These are phyloP conservation scores for Dissoconium aciculare DNA, from an alignment of 2,329 filamentous ascomycete genomes.

Conservation along the genomic window DNA sequence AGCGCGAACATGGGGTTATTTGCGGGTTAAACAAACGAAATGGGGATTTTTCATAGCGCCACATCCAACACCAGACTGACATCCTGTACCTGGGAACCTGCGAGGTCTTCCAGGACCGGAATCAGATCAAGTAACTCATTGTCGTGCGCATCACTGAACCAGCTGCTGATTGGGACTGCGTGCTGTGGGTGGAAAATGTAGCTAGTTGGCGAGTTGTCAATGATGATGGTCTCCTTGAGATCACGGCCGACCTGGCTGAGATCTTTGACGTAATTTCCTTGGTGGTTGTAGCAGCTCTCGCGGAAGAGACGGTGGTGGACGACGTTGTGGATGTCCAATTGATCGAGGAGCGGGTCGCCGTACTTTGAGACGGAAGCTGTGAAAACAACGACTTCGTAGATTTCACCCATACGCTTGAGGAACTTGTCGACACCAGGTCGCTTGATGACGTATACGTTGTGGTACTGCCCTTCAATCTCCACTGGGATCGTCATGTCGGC, in stretches of 20 bases:
- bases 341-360: slow-evolving; percentile 86
- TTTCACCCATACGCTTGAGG: slow-evolving; percentile 94
- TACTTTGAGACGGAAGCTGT: slow-evolving; percentile 99
- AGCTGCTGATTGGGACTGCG: slow-evolving; percentile 97
- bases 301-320: slow-evolving; percentile 93
- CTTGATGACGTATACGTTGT: slow-evolving; percentile 99
- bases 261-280: slow-evolving; percentile 98
- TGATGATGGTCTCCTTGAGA: slow-evolving; percentile 95
- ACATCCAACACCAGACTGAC: slow-evolving; percentile 97
- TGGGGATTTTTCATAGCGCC: too few species aligned
- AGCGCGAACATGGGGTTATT: too few species aligned
- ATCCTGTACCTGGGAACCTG: slow-evolving; percentile 74
- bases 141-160: slow-evolving; percentile 98
- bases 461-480: slow-evolving; percentile 96
- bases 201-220: slow-evolving; percentile 96
- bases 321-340: slow-evolving; percentile 92
- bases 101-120: slow-evolving; percentile 93
- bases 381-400: slow-evolving; percentile 97
- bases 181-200: slow-evolving; percentile 99
- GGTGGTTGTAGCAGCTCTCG: slow-evolving; percentile 98
- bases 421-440: slow-evolving; percentile 96
- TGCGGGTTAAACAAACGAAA: too few species aligned
- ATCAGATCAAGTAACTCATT: slow-evolving; percentile 96
- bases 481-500: slow-evolving; percentile 98
- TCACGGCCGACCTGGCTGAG: slow-evolving; percentile 92